Conservation (phyloP, 495 filamentous ascomycete genomes). For the Pyrenopolyporus hunteri region DNA sequence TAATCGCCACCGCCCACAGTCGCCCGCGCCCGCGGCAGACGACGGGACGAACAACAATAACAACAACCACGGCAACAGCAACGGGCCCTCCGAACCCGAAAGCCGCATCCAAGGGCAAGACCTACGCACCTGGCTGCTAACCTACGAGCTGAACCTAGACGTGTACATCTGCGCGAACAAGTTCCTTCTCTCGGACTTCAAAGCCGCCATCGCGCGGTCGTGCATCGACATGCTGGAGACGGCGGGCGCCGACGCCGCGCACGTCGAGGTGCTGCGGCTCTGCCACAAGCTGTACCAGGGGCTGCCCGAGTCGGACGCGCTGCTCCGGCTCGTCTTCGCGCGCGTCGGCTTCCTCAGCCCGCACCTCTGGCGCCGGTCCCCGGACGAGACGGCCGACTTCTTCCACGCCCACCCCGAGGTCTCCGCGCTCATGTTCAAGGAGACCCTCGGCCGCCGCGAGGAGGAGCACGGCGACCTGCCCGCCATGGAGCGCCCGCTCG, state of each 20-base stretch:
- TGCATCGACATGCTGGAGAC: slow-evolving; percentile 55
- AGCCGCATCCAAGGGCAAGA: slow-evolving; percentile 50
- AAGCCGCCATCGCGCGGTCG: slow-evolving; percentile 44
- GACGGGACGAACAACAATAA: background rate
- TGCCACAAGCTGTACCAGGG: slow-evolving; percentile 50
- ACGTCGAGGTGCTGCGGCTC: slow-evolving; percentile 44
- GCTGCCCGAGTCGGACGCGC: slow-evolving; percentile 44
- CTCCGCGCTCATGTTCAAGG: slow-evolving; percentile 46
- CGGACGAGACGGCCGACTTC: slow-evolving; percentile 45
- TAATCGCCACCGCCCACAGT: slow-evolving; percentile 16
- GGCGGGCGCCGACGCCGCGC: slow-evolving; percentile 50
- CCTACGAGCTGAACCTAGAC: slow-evolving; percentile 52
- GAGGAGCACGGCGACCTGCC: slow-evolving; percentile 48
- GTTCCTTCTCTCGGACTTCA: slow-evolving; percentile 53
- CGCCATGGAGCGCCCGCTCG: slow-evolving; percentile 47
- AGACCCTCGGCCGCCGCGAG: slow-evolving; percentile 51
- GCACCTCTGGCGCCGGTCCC: slow-evolving; percentile 41
- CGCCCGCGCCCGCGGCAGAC: background rate
- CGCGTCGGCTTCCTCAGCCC: slow-evolving; percentile 53
- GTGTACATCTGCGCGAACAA: slow-evolving; percentile 55
- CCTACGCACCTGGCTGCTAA: slow-evolving; percentile 52
- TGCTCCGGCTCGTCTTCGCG: slow-evolving; percentile 54
- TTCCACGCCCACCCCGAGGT: slow-evolving; percentile 49
- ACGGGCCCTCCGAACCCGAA: slow-evolving; percentile 1
- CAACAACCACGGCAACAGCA: slow-evolving; percentile 3